Evolutionary conservation across 2,329 filamentous ascomycete genomes (phyloP).

Genomic region (Hortaea sp.): DNA sequence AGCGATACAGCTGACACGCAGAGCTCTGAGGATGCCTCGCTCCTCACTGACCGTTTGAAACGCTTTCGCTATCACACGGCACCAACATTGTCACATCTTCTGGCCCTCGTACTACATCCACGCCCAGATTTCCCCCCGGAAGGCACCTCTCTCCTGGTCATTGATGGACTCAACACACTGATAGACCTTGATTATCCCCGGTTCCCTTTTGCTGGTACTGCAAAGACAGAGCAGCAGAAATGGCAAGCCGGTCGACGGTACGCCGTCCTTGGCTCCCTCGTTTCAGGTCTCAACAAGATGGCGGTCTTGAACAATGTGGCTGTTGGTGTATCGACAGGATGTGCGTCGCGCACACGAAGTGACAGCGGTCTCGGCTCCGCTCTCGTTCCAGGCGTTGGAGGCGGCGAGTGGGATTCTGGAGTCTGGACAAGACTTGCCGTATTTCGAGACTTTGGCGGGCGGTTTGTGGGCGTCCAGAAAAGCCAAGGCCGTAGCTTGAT

Average conservation of each 20-base stretch:
- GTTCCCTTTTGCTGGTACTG: conserved; percentile 21
- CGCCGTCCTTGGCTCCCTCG: conserved; percentile 57
- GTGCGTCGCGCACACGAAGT: conserved; percentile 66
- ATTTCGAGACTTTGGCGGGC: conserved; percentile 58
- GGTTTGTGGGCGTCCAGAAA: conserved; percentile 37
- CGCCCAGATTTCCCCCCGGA: conserved; percentile 51
- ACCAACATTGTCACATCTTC: conserved; percentile 51
- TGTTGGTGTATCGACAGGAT: conserved; percentile 67
- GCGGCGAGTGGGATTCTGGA: conserved; percentile 69
- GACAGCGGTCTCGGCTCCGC: conserved; percentile 45
- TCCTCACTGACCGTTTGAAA: not conserved
- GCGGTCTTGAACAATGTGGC: conserved; percentile 64
- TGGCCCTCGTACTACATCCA: conserved; percentile 65
- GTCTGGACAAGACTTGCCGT: conserved; percentile 64
- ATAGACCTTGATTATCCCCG: conserved; percentile 69
- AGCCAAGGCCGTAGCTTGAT: conserved; percentile 28
- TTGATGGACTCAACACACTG: conserved; percentile 69
- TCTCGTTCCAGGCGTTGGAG: conserved; percentile 64
- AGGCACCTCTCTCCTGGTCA: conserved; percentile 57
- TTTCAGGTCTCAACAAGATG: conserved; percentile 53
- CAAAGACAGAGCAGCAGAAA: conserved; percentile 34
- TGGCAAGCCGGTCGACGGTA: conserved; percentile 42
- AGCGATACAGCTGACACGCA: no score
- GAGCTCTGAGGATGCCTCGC: no score
- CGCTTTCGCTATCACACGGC: conserved; percentile 54